Conservation (phyloP, 1,284 basidiomycete genomes). For the Heliocybe sulcata region DNA sequence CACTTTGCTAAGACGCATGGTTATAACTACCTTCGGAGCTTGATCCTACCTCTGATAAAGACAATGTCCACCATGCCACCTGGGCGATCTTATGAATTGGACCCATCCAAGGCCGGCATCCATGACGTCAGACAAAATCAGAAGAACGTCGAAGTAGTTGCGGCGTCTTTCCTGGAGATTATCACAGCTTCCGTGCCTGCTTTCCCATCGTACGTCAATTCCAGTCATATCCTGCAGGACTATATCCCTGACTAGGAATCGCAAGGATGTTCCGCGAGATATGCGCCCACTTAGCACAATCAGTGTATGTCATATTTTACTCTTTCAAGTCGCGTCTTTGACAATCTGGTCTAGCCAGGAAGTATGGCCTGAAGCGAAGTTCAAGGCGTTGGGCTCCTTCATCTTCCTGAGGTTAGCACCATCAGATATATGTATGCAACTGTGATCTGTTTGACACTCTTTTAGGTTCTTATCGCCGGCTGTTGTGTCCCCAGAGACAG, state of each 20-base stretch:
- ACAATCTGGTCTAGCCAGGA: conserved; percentile 31
- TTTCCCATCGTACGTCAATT: conserved; percentile 62
- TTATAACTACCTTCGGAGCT: conserved; percentile 78
- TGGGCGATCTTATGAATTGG: conserved; percentile 75
- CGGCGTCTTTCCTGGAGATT: conserved; percentile 70
- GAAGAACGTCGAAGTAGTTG: conserved; percentile 67
- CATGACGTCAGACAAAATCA: conserved; percentile 67
- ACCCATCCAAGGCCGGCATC: conserved; percentile 56
- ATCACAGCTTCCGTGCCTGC: conserved; percentile 66
- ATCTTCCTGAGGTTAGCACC: conserved; percentile 71
- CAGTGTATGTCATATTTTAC: conserved; percentile 52
- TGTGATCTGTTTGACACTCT: conserved; percentile 4
- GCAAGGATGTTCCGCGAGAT: conserved; percentile 82
- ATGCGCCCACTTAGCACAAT: conserved; percentile 76
- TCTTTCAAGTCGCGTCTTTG: background rate
- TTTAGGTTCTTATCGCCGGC: conserved; percentile 77
- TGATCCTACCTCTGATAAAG: conserved; percentile 72
- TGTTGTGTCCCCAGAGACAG: conserved; percentile 77
- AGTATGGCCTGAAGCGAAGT: conserved; percentile 79
- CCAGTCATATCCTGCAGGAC: background rate
- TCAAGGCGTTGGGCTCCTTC: conserved; percentile 85
- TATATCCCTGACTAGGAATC: conserved; percentile 7
- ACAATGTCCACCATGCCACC: conserved; percentile 67
- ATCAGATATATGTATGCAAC: background rate
- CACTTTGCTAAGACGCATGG: conserved; percentile 83